Conservation (phyloP, 2,329 filamentous ascomycete genomes). For the Aspergillaceae sp. region DNA sequence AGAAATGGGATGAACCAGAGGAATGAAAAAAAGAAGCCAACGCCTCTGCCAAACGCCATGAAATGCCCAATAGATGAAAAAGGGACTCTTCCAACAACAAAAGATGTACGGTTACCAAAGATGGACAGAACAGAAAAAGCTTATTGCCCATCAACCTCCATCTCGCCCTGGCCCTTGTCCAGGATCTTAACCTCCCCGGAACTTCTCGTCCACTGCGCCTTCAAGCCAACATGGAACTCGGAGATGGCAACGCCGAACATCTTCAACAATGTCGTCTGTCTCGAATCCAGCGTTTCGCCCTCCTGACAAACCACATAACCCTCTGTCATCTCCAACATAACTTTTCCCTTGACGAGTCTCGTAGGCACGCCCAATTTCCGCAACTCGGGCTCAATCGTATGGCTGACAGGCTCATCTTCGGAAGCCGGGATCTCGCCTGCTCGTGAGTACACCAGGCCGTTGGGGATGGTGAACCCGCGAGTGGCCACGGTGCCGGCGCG, state of each 20-base stretch:
- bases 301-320: constrained; percentile 72
- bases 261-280: constrained; percentile 90
- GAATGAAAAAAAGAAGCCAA: constrained; percentile 14
- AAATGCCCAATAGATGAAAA: constrained; percentile 22
- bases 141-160: constrained; percentile 35
- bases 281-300: constrained; percentile 75
- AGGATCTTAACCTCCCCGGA: constrained; percentile 34
- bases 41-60: constrained; percentile 30
- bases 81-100: constrained; percentile 15
- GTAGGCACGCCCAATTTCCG: constrained; percentile 85
- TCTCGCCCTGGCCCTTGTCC: constrained; percentile 27
- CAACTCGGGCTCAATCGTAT: constrained; percentile 83
- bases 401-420: constrained; percentile 77
- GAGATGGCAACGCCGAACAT: constrained; percentile 84
- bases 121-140: constrained; percentile 8
- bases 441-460: constrained; percentile 68
- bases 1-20: constrained; percentile 8
- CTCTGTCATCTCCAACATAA: constrained; percentile 58
- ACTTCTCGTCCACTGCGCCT: constrained; percentile 52
- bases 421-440: constrained; percentile 71
- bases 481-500: constrained; percentile 71
- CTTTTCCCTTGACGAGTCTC: constrained; percentile 76
- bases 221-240: constrained; percentile 75
- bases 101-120: constrained; percentile 10
- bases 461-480: constrained; percentile 69